A percentile compares a stretch with the other conserved stretches of the same genome.
These are phyloP conservation scores for Asterochloris erici DNA, from an alignment of 139 green algal genomes.

Conservation along the genomic window DNA sequence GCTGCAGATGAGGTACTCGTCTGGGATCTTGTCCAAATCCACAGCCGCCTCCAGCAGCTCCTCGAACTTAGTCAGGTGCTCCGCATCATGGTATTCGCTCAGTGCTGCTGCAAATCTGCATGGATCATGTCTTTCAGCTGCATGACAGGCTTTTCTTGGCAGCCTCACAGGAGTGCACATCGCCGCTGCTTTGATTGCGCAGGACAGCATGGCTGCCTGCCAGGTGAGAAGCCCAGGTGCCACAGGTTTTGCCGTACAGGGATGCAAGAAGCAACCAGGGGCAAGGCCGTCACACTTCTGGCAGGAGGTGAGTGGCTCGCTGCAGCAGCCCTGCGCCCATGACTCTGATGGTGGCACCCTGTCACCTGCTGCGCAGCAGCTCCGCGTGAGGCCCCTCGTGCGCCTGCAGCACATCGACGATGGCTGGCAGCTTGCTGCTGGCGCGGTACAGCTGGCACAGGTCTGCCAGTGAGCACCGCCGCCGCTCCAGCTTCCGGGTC, in stretches of 20 bases:
- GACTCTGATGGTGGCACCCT: too few relatives aligned
- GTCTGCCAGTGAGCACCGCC: constrained; percentile 69
- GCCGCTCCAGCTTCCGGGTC: constrained; percentile 75
- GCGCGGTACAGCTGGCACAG: constrained; percentile 93
- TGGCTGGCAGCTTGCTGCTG: constrained; percentile 65
- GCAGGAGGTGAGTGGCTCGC: too few relatives aligned
- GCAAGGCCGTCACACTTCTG: too few relatives aligned
- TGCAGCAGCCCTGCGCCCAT: too few relatives aligned
- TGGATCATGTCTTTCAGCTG: neutral
- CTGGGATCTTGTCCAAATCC: constrained; percentile 86
- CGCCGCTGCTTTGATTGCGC: too few relatives aligned
- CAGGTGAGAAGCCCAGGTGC: too few relatives aligned
- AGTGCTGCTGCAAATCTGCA: constrained; percentile 64
- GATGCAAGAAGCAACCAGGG: too few relatives aligned
- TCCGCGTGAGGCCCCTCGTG: constrained; percentile 54
- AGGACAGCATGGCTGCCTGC: too few relatives aligned
- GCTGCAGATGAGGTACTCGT: constrained; percentile 92
- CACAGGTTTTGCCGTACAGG: too few relatives aligned
- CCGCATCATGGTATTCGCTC: constrained; percentile 53
- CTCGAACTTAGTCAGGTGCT: constrained; percentile 94
- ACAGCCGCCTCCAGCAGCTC: constrained; percentile 89
- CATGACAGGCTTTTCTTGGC: too few relatives aligned
- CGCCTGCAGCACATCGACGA: constrained; percentile 59
- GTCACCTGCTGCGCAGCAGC: constrained; percentile 45
- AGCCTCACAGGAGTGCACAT: too few relatives aligned